Base-by-base conservation (phyloP, 169 alveolate species). In the Theileria luwenshuni region DNA sequence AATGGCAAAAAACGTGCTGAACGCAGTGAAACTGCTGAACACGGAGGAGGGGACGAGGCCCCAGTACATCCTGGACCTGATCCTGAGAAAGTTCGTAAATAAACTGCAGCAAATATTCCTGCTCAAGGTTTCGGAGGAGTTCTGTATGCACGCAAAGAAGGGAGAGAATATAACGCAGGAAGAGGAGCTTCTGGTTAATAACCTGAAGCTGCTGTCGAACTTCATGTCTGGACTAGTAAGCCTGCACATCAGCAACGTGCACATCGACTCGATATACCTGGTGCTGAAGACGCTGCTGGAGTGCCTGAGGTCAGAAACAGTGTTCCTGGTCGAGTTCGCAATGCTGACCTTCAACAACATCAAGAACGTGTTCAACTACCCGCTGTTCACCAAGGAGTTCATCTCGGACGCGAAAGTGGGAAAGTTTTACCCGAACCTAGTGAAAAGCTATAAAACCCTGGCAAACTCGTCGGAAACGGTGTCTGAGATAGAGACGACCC, bases 231-330 rank as follows among this genome's bases (percentile, higher is more conserved):
- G 56, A 1, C 54, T 79, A 45, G n/a, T 79, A 33, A 38, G 67
- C 27, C 38, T 61, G 49, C 87, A 71, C 72, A 58, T 79, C 15
- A 42, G n/a, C 47, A 32, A 69, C 17, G 63, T 51, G 43, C 87
- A 79, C 42, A 62, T 74, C 42, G 87, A 79, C 67, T 79, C 87
- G 0, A 54, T 79, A 12, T 79, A 79, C 68, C n/a, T 79, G 42
- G 17, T 79, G n/a, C 71, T 79, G 51, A 32, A 75, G 45, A 62
- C 73, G 1, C 33, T 79, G 13, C 59, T 79, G 15, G 87, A 79
- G 75, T 77, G 76, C 32, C 25, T 79, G 51, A 59, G 65, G 73
- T 15, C 63, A 23, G 58, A 65, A 43, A 30, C 71, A 30, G 56
- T 70, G 45, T 56, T 79, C 25, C 42, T 79, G 28, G 23, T 79